Conservation (phyloP, 768 basidiomycete genomes). For the Epithele typhae region DNA sequence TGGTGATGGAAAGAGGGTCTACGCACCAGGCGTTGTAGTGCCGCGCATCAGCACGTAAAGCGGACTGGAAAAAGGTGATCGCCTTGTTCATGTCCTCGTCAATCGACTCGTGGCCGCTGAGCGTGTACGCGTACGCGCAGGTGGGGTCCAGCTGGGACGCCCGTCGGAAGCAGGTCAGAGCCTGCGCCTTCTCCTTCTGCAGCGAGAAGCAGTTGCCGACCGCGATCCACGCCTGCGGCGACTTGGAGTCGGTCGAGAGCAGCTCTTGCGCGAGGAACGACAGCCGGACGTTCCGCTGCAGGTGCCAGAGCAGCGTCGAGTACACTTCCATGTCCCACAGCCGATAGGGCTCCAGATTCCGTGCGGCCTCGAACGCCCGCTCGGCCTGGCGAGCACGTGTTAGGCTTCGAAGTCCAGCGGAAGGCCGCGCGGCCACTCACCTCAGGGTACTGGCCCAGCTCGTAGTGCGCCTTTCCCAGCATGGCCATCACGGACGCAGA, state of each 20-base stretch:
- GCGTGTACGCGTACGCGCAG: conserved; percentile 93
- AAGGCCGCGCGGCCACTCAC: conserved; percentile 43
- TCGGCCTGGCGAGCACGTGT: conserved; percentile 59
- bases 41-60: conserved; percentile 84
- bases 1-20: not conserved
- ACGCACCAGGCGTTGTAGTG: conserved; percentile 98
- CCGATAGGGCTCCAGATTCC: conserved; percentile 85
- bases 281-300: conserved; percentile 77
- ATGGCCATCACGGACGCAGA: conserved; percentile 78
- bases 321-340: conserved; percentile 93
- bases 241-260: conserved; percentile 75
- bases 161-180: conserved; percentile 89
- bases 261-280: conserved; percentile 93
- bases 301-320: conserved; percentile 94
- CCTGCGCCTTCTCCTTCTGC: conserved; percentile 90
- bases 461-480: conserved; percentile 86
- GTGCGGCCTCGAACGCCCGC: conserved; percentile 78
- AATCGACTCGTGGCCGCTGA: conserved; percentile 95
- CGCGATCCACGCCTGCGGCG: conserved; percentile 92
- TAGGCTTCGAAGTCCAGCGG: conserved; percentile 1
- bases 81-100: conserved; percentile 95
- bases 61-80: conserved; percentile 86
- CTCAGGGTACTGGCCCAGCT: conserved; percentile 81
- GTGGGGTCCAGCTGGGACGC: conserved; percentile 85
- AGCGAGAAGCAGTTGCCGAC: conserved; percentile 94